phyloP scores from a whole-genome alignment of 345 rosid species.

The Citrus maxima region DNA sequence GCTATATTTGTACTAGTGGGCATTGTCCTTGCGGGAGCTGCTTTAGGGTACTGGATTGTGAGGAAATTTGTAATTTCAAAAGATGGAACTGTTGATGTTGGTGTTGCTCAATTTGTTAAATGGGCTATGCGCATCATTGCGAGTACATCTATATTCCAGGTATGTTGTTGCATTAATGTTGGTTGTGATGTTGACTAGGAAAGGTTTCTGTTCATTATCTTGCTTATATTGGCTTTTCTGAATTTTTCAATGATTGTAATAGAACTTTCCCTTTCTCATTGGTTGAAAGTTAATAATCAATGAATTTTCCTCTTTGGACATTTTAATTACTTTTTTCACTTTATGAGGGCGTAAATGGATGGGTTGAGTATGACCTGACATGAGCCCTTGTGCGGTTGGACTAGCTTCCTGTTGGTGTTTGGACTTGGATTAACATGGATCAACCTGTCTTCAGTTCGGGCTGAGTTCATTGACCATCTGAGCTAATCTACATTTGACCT shows the following conservation, averaged over 20 bases:
- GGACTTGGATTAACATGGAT: background rate
- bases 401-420: background rate
- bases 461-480: background rate
- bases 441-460: background rate
- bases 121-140: constrained; percentile 86
- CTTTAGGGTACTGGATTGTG: constrained; percentile 90
- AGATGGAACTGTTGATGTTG: constrained; percentile 78
- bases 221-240: background rate
- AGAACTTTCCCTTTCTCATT: background rate
- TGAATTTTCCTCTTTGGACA: background rate
- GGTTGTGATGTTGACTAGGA: background rate
- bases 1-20: constrained; percentile 61
- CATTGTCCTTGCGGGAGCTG: constrained; percentile 83
- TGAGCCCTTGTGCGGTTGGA: background rate
- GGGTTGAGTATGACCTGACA: background rate
- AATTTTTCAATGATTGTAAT: background rate
- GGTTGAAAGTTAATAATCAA: background rate
- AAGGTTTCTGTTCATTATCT: background rate
- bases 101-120: constrained; percentile 86
- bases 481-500: background rate
- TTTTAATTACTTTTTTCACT: background rate
- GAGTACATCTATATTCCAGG: constrained; percentile 75
- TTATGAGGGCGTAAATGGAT: background rate
- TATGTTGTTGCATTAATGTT: constrained; percentile 16
- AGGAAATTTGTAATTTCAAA: constrained; percentile 71